Evolutionary conservation across 306 rosid genomes (phyloP).

Genomic region (Herpetospermum pedunculosum): DNA sequence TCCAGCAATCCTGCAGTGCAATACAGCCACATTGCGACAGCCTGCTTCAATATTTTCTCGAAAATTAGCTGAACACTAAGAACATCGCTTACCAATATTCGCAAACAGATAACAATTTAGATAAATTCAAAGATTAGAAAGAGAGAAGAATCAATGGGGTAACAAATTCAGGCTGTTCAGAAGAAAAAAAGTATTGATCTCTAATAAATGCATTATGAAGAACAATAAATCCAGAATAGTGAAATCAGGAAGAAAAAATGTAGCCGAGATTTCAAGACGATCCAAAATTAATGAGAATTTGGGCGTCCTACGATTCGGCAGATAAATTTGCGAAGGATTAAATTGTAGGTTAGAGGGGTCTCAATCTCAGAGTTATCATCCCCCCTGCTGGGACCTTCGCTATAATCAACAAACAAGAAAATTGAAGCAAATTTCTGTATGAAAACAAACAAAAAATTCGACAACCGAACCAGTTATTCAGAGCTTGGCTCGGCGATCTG

Average conservation of each 20-base stretch:
- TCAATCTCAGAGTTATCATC: constrained; percentile 36
- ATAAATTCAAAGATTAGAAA: too few species aligned
- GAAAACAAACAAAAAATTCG: constrained; percentile 19
- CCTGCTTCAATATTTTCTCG: too few species aligned
- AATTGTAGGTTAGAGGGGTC: constrained; percentile 55
- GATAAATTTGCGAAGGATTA: constrained; percentile 44
- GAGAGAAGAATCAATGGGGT: too few species aligned
- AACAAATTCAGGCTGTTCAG: too few species aligned
- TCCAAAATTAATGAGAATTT: constrained; percentile 10
- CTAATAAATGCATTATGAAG: too few species aligned
- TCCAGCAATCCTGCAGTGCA: too few species aligned
- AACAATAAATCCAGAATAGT: neutral
- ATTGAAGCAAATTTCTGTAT: neutral
- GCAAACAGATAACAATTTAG: too few species aligned
- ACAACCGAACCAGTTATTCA: constrained; percentile 19
- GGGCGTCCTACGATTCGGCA: constrained; percentile 75
- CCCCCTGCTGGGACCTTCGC: constrained; percentile 96
- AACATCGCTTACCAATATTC: too few species aligned
- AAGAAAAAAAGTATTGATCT: too few species aligned
- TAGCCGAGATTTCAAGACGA: constrained; percentile 38
- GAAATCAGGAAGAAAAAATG: neutral
- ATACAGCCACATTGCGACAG: too few species aligned
- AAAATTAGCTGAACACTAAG: too few species aligned
- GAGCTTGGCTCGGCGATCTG: constrained; percentile 18
- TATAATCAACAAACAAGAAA: neutral